Evolutionary conservation across 257 asterid genomes (phyloP), one percentile per base, ranked within the genome.

Genomic region (Avicennia marina): DNA sequence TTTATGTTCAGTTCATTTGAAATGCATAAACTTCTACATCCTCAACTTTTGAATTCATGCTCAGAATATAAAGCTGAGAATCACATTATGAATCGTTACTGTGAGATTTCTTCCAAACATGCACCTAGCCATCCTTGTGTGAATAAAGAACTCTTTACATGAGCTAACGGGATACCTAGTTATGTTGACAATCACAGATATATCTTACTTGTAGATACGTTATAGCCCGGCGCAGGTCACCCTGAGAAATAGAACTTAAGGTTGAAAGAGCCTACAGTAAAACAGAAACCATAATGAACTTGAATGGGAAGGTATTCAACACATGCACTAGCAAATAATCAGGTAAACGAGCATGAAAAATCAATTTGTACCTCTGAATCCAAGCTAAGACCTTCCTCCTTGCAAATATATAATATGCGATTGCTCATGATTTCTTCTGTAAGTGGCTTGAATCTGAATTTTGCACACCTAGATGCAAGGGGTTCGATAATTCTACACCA

Each of bases 391-490:
- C 85, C 87, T 74, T 91, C 98, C 75, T 85, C 95, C 59, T 77
- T 74, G 88, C 95, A 91, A 57, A 91, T 88, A 68, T 83, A 81
- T 54, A 80, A 64, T 49, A 91, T 80, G 53, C 95, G 94, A 67
- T 52, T 78, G 60, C 75, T 78, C 98, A 85, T 88, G 63, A 88
- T 76, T 16, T 88, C 95, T 75, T 88, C 95, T 6, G 95, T 81
- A 32, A 91, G 96, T 51, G 98, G 94, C 81, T 88, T 91, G 84
- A 91, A 91, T 71, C 98, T 81, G 75, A 88, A 91, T 67, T 91
- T 91, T 0, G 98, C 97, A 73, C 97, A 91, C 80, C 98, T 81
- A 60, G 98, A 91, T 56, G 96, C 95, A 56, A 88, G 98, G 44
- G 98, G 97, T 75, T 91, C 98, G 49, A 91, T 88, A 54, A 91